These are phyloP conservation scores for Lactifluus volemus DNA, from an alignment of 768 basidiomycete species.

Conservation along the genomic window DNA sequence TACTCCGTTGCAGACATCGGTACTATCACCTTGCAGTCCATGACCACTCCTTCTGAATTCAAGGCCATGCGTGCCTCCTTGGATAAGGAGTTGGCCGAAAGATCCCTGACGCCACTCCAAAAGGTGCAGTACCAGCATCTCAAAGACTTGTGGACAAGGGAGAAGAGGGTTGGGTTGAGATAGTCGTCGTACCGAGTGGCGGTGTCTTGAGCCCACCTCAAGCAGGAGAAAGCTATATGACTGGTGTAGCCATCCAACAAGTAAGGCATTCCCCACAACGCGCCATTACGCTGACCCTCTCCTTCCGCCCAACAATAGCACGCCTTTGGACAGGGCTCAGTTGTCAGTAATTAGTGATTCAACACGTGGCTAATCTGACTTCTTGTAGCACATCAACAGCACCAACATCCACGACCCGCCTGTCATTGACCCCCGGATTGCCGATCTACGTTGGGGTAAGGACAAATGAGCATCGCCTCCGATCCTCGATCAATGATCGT, in stretches of 20 bases:
- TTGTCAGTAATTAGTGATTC: slow-evolving; percentile 1
- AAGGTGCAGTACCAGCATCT: slow-evolving; percentile 13
- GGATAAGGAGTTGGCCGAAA: slow-evolving; percentile 7
- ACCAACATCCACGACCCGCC: slow-evolving; percentile 7
- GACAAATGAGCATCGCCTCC: neutral
- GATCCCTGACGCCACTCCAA: slow-evolving; percentile 10
- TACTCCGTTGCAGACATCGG: slow-evolving; percentile 15
- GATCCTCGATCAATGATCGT: neutral
- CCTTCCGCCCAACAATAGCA: neutral
- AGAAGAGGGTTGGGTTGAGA: slow-evolving; percentile 17
- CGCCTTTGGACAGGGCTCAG: slow-evolving; percentile 15
- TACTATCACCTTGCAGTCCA: slow-evolving; percentile 10
- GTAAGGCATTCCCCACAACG: neutral
- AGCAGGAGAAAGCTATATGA: slow-evolving; percentile 11
- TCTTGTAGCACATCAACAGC: slow-evolving; percentile 15
- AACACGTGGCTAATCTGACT: neutral
- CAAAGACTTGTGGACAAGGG: slow-evolving; percentile 14
- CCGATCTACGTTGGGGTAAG: slow-evolving; percentile 15
- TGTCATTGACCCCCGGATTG: slow-evolving; percentile 13
- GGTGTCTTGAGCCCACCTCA: slow-evolving; percentile 8
- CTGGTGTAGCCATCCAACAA: slow-evolving; percentile 18
- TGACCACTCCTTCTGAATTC: slow-evolving; percentile 13
- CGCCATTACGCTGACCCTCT: neutral
- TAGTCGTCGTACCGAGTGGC: slow-evolving; percentile 16
- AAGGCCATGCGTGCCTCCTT: slow-evolving; percentile 12